phyloP scores from a whole-genome alignment of 352 stramenopile species.

The Thalassiosira mediterranea region DNA sequence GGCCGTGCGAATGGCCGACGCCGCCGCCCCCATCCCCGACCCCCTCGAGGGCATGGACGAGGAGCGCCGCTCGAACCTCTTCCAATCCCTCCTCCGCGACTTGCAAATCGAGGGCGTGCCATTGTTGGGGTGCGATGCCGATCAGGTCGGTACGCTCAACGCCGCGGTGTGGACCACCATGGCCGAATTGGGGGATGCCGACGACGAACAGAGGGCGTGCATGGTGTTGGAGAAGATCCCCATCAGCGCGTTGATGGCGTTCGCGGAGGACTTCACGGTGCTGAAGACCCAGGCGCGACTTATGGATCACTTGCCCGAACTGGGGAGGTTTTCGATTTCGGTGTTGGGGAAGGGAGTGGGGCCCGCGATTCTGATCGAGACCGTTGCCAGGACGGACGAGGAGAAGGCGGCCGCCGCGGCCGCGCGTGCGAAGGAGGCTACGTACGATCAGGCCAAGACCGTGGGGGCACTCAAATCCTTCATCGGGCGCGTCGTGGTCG shows the following conservation, averaged over 20 bases:
- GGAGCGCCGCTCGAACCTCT: constrained; percentile 58
- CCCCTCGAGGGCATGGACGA: constrained; percentile 57
- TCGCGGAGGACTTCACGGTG: constrained; percentile 71
- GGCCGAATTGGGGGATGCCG: constrained; percentile 53
- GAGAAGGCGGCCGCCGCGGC: constrained; percentile 16
- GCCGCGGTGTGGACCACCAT: constrained; percentile 76
- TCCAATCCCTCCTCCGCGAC: constrained; percentile 69
- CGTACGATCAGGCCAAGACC: constrained; percentile 51
- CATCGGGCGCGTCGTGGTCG: constrained; percentile 54
- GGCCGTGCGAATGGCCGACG: constrained; percentile 1
- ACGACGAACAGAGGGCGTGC: constrained; percentile 55
- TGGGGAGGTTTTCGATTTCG: constrained; percentile 62
- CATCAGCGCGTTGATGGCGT: constrained; percentile 50
- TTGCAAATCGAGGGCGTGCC: constrained; percentile 74
- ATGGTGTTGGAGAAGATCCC: constrained; percentile 75
- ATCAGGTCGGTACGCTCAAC: constrained; percentile 64
- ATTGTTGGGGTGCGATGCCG: constrained; percentile 69
- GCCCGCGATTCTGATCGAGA: constrained; percentile 75
- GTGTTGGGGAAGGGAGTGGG: constrained; percentile 70
- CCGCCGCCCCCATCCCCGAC: constrained; percentile 35
- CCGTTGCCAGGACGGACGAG: constrained; percentile 18
- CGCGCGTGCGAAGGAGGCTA: constrained; percentile 10
- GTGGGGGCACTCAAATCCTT: constrained; percentile 64
- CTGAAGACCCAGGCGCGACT: constrained; percentile 58
- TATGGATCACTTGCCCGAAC: constrained; percentile 63